Percentiles rank a stretch among this genome's conserved stretches.
These are phyloP conservation scores for Phytophthora rubi DNA, from an alignment of 352 stramenopile species.

Conservation along the genomic window DNA sequence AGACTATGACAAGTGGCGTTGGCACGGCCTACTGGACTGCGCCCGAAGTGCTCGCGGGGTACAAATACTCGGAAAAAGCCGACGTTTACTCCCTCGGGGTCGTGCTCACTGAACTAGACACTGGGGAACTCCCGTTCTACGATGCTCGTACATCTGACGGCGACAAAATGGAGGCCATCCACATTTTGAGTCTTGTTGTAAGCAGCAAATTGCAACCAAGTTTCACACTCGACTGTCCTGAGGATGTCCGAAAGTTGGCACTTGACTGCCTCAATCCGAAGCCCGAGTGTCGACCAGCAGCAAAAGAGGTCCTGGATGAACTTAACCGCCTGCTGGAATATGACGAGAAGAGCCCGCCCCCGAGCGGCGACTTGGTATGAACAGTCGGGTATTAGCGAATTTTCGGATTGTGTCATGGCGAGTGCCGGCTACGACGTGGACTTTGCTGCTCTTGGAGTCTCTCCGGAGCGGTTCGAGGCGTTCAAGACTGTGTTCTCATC, in stretches of 20 bases:
- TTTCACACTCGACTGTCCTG: conserved; percentile 16
- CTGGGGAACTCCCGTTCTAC: conserved; percentile 20
- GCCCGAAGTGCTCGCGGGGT: conserved; percentile 11
- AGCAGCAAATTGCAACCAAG: conserved; percentile 17
- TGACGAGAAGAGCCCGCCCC: neutral
- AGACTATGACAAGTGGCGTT: conserved; percentile 23
- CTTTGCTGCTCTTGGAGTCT: conserved; percentile 53
- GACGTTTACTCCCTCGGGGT: conserved; percentile 26
- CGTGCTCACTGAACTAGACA: conserved; percentile 20
- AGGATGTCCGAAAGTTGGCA: conserved; percentile 13
- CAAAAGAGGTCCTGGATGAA: conserved; percentile 37
- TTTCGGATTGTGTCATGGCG: conserved; percentile 16
- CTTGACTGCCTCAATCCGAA: conserved; percentile 19
- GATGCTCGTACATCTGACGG: conserved; percentile 20
- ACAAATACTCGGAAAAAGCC: conserved; percentile 21
- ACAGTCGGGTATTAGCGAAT: conserved; percentile 14
- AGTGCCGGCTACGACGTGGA: conserved; percentile 55
- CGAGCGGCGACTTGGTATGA: conserved; percentile 12
- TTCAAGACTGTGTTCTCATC: conserved; percentile 63
- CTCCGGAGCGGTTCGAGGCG: conserved; percentile 57
- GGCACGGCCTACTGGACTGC: conserved; percentile 21
- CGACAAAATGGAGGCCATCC: conserved; percentile 19
- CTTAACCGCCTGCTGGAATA: conserved; percentile 30
- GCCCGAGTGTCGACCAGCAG: conserved; percentile 34
- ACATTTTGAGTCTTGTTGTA: conserved; percentile 16